Base-by-base conservation (phyloP, 2,329 filamentous ascomycete species). In the Ceratocystiopsis sp. region DNA sequence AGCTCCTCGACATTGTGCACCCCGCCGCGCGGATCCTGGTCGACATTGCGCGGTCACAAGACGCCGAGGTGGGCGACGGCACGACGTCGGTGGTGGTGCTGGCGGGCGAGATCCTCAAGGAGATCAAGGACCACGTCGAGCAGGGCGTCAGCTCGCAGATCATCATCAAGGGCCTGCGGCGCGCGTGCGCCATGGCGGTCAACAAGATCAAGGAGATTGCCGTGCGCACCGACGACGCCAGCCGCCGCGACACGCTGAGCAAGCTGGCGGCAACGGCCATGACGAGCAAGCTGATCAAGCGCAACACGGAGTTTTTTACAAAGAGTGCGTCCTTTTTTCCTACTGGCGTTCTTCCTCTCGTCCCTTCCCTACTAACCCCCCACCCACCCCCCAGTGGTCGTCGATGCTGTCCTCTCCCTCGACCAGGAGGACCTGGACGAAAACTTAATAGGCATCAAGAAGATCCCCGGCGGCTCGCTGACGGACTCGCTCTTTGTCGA, bases 171-270 rank as follows among this genome's bases (percentile, higher is more conserved):
- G 89, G 85, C 47, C 67, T 98, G 60, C 75, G 91, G 65, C 84
- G 80, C 66, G 84, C 89, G 11, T 84, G 80, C 41, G 68, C 73
- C 51, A 84, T 96, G 76, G 89, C 91, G 16, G 85, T 96, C 61
- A 96, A 96, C 72, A 96, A 95, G 72, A 80, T 98, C 61, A 93
- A 93, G 73, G 91, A 98, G 67, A 94, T 98, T 61, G 82, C 87
- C 40, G 76, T 96, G 52, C 78, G 78, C 64, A 87, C 85, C 44
- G 74, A 77, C 52, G 85, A 93, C 60, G 75, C 71, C 46, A 89
- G 83, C 64, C 82, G 80, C 64, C 77, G 84, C 53, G 87, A 95
- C 54, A 96, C 87, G 37, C 72, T 98, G 48, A 66, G 70, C 60
- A 93, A 94, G 65, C 70, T 98, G 54, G 91, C 91, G 29, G 85